Base-by-base conservation (phyloP, 352 stramenopile species). In the Pythium dissimile region DNA sequence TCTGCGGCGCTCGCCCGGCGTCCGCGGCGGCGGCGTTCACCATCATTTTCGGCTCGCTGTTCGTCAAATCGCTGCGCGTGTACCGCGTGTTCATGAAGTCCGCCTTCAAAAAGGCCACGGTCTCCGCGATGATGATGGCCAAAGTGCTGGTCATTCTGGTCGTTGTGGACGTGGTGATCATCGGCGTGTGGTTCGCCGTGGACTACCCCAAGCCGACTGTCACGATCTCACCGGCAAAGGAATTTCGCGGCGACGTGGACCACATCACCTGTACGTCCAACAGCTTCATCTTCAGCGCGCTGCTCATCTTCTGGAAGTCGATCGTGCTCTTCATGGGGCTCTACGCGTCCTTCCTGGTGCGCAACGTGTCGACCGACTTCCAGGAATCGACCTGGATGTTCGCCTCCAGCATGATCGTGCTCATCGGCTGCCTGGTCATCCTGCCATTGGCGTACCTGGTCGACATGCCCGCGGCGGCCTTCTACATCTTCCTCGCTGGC, bases 331-430 rank as follows among this genome's bases (percentile, higher is more conserved):
- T 62, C 20, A 54, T 71, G 39, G 66, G 66, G 12, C 38, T 68
- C 27, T 73, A 67, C 44, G 12, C 50, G 11, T 68, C 53, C 6
- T 68, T 68, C 26, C 41, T 68, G 13, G 62, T 68, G 15, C 61
- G 52, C 54, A 39, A 77, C 18, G 60, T 76, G 15, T 75, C 69
- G 35, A 48, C 31, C 10, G 73, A 84, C 43, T 84, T 84, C 18
- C 73, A 81, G 49, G 73, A 72, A n/a, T 72, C 72, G 10, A 48
- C 71, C 1, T 75, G 65, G 61, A 80, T 77, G 16, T 73, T 77
- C 28, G 54, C 56, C 0, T 63, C 65, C 10, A 41, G 47, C 6
- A 16, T 63, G 6, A 38, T 66, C 0, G 62, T 77, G 10, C 30
- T 74, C 3, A 32, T 72, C 4, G 58, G 37, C 15, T 52, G 53